Percentiles rank a stretch among this genome's conserved stretches.
phyloP scores from a whole-genome alignment of 768 basidiomycete species.

The Cubamyces sp. region DNA sequence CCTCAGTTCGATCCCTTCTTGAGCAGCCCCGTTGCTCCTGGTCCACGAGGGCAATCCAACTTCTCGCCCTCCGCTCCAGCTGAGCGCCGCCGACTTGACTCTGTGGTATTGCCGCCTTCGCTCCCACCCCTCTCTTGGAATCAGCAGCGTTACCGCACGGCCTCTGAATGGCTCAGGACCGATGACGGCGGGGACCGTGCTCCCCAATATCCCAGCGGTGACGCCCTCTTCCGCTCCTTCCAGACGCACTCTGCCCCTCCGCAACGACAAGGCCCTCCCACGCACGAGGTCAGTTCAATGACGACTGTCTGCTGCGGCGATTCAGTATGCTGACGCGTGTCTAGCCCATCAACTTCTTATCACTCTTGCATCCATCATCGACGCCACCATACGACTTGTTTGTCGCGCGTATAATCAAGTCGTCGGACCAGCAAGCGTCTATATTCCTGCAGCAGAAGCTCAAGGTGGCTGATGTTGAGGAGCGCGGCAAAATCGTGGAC shows the following conservation, averaged over 20 bases:
- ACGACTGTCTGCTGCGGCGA: too few species aligned
- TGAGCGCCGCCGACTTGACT: conserved; percentile 37
- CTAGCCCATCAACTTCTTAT: conserved; percentile 89
- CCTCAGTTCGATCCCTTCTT: conserved; percentile 59
- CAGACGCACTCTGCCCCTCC: conserved; percentile 30
- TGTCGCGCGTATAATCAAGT: conserved; percentile 84
- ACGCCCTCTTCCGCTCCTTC: conserved; percentile 22
- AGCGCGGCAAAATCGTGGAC: conserved; percentile 82
- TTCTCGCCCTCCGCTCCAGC: conserved; percentile 39
- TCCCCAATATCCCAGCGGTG: conserved; percentile 13
- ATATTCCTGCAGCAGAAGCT: conserved; percentile 91
- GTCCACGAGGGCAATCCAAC: conserved; percentile 41
- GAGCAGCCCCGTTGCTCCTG: conserved; percentile 41
- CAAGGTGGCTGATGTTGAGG: conserved; percentile 79
- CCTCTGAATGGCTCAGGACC: conserved; percentile 33
- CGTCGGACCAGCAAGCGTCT: conserved; percentile 88
- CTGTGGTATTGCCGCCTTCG: conserved; percentile 11
- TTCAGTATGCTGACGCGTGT: background rate
- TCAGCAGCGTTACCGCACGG: conserved; percentile 25
- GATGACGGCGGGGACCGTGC: conserved; percentile 25
- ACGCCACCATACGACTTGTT: conserved; percentile 84
- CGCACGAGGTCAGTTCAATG: conserved; percentile 54
- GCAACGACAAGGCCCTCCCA: conserved; percentile 31
- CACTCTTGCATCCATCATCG: conserved; percentile 82
- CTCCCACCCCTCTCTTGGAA: conserved; percentile 31